Percentiles rank a stretch among this genome's conserved stretches.
These are phyloP conservation scores for Albophoma yamanashiensis DNA, from an alignment of 2,329 filamentous ascomycete species.

Conservation along the genomic window DNA sequence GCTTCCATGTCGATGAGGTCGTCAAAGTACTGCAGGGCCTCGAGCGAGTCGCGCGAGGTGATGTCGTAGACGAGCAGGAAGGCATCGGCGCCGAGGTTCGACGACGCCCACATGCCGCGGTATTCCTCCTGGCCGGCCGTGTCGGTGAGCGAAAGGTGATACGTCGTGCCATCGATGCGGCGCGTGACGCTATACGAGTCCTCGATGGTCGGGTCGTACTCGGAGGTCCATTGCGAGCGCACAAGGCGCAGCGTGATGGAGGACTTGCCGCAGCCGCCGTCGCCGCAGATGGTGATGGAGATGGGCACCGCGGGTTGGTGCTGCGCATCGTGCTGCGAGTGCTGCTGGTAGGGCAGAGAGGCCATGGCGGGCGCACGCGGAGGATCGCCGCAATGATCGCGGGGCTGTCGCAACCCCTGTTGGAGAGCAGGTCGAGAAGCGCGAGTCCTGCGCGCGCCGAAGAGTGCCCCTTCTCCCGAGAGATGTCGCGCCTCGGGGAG, in stretches of 20 bases:
- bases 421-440: neutral
- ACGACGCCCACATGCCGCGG: constrained; percentile 73
- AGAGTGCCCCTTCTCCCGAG: neutral
- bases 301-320: constrained; percentile 39
- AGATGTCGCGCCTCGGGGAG: neutral
- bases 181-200: constrained; percentile 80
- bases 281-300: constrained; percentile 75
- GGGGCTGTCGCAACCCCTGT: neutral
- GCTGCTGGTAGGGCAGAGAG: neutral
- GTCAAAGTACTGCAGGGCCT: constrained; percentile 68
- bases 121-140: constrained; percentile 88
- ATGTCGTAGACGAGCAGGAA: constrained; percentile 87
- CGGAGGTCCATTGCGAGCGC: constrained; percentile 72
- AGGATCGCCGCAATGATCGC: neutral
- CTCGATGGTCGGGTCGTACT: constrained; percentile 73
- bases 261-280: constrained; percentile 77
- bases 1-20: constrained; percentile 76
- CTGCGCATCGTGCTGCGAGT: neutral
- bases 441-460: neutral
- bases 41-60: constrained; percentile 56
- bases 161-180: constrained; percentile 67
- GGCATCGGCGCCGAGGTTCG: constrained; percentile 69
- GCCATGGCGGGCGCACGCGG: neutral
- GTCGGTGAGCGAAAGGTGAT: constrained; percentile 71
- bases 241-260: constrained; percentile 77